phyloP scores from a whole-genome alignment of 179 eudicot genomes.

The Heliamphora pulchella region DNA sequence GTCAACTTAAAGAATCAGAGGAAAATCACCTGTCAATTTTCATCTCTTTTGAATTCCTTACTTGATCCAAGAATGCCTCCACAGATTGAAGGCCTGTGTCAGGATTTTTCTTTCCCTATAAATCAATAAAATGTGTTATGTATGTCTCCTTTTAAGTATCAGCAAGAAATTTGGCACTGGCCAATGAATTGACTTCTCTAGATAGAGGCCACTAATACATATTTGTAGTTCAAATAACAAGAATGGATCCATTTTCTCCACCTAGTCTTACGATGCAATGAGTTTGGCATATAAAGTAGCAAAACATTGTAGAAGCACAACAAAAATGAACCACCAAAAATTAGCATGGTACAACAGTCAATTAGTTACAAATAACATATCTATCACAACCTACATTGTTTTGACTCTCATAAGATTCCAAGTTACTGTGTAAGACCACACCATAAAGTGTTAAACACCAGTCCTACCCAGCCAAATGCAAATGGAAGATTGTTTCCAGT shows the following conservation, averaged over 20 bases:
- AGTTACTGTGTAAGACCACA: not conserved
- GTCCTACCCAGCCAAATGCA: slow-evolving; percentile 47
- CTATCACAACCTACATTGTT: not conserved
- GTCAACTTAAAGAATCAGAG: not conserved
- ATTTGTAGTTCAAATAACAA: not conserved
- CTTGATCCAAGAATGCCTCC: slow-evolving; percentile 28
- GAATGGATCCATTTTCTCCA: not conserved
- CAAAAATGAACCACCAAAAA: not conserved
- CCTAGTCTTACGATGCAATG: not conserved
- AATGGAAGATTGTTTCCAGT: slow-evolving; percentile 48
- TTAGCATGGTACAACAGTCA: not conserved
- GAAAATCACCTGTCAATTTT: slow-evolving; percentile 34
- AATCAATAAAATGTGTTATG: not conserved
- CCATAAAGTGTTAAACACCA: not conserved
- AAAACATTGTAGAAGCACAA: not conserved
- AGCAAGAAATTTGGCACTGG: not conserved
- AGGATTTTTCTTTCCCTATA: slow-evolving; percentile 43
- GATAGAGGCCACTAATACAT: not conserved
- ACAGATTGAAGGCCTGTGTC: slow-evolving; percentile 30
- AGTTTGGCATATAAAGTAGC: not conserved
- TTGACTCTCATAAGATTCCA: not conserved
- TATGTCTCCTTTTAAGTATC: not conserved
- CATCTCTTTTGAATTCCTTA: slow-evolving; percentile 33
- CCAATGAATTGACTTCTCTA: not conserved
- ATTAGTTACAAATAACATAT: not conserved